Base-by-base conservation (phyloP, 305 asterid species). In the Nicotiana rustica region DNA sequence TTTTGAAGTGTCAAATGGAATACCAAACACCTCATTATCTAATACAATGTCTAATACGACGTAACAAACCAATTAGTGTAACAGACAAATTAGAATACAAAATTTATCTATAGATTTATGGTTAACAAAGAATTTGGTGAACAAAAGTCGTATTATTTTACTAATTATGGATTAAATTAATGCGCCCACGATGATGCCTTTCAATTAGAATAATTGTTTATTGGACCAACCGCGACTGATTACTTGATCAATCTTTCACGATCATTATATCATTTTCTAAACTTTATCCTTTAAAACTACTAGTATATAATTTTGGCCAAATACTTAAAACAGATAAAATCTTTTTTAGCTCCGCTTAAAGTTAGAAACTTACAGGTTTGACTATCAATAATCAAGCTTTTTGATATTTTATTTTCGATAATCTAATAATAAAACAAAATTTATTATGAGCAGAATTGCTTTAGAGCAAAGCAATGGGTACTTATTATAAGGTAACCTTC, bases 391-490 rank as follows among this genome's bases (percentile, higher is more conserved):
- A 59, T n/a, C 18, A n/a, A 6, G 65, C 18, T n/a, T n/a, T 5
- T 5, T 2, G 2, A 59, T 59, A 59, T n/a, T 59, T 59, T 59
- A n/a, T 59, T 17, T 10, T 59, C 25, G 65, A n/a, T 25, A 59
- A 59, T 59, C 6, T 17, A 17, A 59, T 59, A 59, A 59, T 59
- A n/a, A 56, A 56, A 56, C 9, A 14, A 41, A 41, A 7, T 7
- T 41, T 19, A 70, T 44, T 18, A 41, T 5, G 21, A 70, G 3
- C 13, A 5, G n/a, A 41, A 41, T 70, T 70, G 78, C 78, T 70
- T 70, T 70, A 70, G 60, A 70, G 47, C 78, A 19, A 44, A 70
- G 78, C 60, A 70, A 70, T 10, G 15, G 31, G 12, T 69, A 69
- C 18, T 10, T 25, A 25, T 25, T 18, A 38, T 69, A 70, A 19